Evolutionary conservation across 768 basidiomycete genomes (phyloP).

Genomic region (Bullera alba): DNA sequence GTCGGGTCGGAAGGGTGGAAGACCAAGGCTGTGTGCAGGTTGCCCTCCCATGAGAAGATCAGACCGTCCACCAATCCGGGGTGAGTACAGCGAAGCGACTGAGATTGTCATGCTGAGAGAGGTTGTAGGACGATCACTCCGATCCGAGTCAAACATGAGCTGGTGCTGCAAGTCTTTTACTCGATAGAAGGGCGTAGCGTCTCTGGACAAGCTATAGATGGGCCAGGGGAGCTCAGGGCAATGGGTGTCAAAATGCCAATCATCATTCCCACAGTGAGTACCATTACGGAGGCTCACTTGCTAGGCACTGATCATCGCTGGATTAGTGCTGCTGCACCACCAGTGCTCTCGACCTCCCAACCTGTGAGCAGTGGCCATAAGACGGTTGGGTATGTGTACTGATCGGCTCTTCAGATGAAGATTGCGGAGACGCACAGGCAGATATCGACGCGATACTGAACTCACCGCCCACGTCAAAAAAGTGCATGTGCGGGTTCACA

Average conservation of each 20-base stretch:
- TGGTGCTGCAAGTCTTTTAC: slow-evolving; percentile 38
- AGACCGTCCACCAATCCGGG: slow-evolving; percentile 37
- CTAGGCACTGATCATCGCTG: background rate
- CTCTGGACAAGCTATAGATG: slow-evolving; percentile 16
- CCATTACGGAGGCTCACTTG: background rate
- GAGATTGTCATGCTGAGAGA: too few species aligned
- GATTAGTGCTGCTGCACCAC: slow-evolving; percentile 17
- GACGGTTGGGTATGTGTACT: background rate
- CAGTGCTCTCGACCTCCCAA: slow-evolving; percentile 19
- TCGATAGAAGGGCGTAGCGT: slow-evolving; percentile 35
- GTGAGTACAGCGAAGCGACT: slow-evolving; percentile 22
- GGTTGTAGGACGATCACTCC: slow-evolving; percentile 41
- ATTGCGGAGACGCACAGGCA: slow-evolving; percentile 2
- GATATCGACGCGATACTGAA: slow-evolving; percentile 23
- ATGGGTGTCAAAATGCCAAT: slow-evolving; percentile 31
- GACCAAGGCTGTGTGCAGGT: slow-evolving; percentile 24
- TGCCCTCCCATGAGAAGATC: slow-evolving; percentile 40
- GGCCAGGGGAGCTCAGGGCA: slow-evolving; percentile 41
- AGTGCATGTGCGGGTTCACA: slow-evolving; percentile 29
- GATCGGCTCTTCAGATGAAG: slow-evolving; percentile 8
- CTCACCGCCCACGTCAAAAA: slow-evolving; percentile 13
- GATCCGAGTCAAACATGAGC: slow-evolving; percentile 35
- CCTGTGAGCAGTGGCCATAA: slow-evolving; percentile 12
- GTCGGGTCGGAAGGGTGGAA: slow-evolving; percentile 19
- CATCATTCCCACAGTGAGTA: slow-evolving; percentile 37